Percentiles rank a stretch among this genome's conserved stretches.
Conservation (phyloP, 306 rosid genomes). For the Fragaria iinumae region DNA sequence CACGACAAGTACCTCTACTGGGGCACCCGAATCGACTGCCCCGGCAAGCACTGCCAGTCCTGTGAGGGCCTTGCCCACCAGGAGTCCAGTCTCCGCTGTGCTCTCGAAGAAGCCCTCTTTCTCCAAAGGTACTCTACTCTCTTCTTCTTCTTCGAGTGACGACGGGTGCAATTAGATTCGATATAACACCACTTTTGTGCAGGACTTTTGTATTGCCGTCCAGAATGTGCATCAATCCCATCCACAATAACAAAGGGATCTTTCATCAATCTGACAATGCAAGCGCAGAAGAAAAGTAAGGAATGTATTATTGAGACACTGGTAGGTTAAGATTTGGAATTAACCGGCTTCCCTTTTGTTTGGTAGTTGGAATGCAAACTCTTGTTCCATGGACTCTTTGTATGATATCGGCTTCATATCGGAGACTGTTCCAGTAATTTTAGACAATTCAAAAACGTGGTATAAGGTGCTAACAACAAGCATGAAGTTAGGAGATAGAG, state of each 20-base stretch:
- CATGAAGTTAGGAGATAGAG: constrained; percentile 83
- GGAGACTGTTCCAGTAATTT: constrained; percentile 73
- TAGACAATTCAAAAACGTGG: constrained; percentile 89
- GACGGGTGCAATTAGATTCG: no score
- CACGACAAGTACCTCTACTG: constrained; percentile 69
- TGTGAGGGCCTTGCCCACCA: constrained; percentile 96
- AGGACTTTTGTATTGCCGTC: constrained; percentile 94
- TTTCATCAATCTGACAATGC: constrained; percentile 54
- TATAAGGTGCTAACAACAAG: constrained; percentile 58
- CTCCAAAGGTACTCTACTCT: constrained; percentile 43
- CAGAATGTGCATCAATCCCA: constrained; percentile 90
- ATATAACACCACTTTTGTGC: constrained; percentile 25
- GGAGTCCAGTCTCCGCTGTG: constrained; percentile 96
- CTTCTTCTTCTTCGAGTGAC: not conserved
- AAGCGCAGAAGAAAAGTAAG: constrained; percentile 67
- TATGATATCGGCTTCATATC: constrained; percentile 73
- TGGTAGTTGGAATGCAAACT: constrained; percentile 72
- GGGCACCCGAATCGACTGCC: constrained; percentile 89
- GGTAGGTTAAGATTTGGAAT: not conserved
- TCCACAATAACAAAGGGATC: constrained; percentile 85
- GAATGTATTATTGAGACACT: no score
- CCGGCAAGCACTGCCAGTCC: constrained; percentile 81
- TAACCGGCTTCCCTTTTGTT: constrained; percentile 25
- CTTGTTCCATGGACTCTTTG: constrained; percentile 85
- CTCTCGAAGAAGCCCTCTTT: constrained; percentile 83